Evolutionary conservation across 495 filamentous ascomycete species (phyloP), one percentile per base, ranked within the genome.

Genomic region (Penicillium canariense): DNA sequence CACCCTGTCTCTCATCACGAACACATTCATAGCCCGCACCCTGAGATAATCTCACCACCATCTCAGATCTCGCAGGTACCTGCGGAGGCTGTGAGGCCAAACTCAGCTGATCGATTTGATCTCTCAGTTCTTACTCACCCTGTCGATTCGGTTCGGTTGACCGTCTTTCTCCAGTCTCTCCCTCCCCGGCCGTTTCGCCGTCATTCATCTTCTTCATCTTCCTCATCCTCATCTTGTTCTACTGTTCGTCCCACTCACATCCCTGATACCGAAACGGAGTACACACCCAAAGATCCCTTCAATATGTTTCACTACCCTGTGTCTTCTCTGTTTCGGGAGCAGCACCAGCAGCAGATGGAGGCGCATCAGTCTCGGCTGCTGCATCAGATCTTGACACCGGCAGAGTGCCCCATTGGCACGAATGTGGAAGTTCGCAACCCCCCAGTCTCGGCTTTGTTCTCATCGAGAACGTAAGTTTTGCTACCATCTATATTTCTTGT

Each of bases 381-480:
- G 1, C 22, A 56, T 4, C 40, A 48, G 0, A 11, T 49, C 0
- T 27, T 60, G 4, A n/a, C 45, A 14, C 28, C 17, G 2, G 2
- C 1, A 11, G 30, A 36, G 1, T 40, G 36, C 8, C 42, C 53
- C 0, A 54, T 60, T 20, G 63, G 60, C 0, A 65, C 54, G 35
- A 39, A 61, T 7, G 54, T 61, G 4, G 47, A 63, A 18, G 22
- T 38, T 5, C 4, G 18, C 0, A 3, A 25, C 2, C 51, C 65
- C 10, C 52, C 65, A 0, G 54, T 61, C 20, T 68, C 66, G 56
- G 77, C 77, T n/a, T 80, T n/a, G 35, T 79, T 36, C 71, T 69
- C 43, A 67, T 81, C 45, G 66, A 71, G 14, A 80, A 80, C 48
- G 77, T 78, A 59, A 74, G 75, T 46, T 14, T 31, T 17, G 5